These are phyloP conservation scores for Cordyceps farinosa DNA, from an alignment of 2,329 filamentous ascomycete genomes.

Conservation along the genomic window DNA sequence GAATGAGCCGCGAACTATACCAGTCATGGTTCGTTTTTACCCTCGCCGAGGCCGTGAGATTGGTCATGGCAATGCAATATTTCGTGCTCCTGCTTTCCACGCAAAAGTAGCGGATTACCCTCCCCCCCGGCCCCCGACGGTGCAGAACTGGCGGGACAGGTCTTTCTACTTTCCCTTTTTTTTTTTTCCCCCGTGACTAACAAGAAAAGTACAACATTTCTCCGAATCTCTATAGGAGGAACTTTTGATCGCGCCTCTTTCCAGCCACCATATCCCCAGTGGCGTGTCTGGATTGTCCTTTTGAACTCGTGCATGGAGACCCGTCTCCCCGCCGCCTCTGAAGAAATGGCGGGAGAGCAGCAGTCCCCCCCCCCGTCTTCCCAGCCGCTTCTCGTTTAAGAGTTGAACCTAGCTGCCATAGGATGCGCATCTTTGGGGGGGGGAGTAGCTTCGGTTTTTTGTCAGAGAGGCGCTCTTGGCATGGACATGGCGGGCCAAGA, in stretches of 20 bases:
- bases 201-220: neutral
- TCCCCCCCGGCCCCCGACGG: too few species aligned
- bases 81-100: neutral
- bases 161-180: neutral
- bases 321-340: too few species aligned
- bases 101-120: too few species aligned
- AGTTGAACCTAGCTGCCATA: neutral
- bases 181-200: neutral
- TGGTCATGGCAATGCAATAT: neutral
- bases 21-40: neutral
- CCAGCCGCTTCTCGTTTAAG: neutral
- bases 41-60: neutral
- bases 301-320: neutral
- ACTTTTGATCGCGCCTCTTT: constrained; percentile 9
- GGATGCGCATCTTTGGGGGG: neutral
- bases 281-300: neutral
- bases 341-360: neutral
- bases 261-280: neutral
- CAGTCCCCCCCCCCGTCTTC: neutral
- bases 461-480: neutral
- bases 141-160: neutral
- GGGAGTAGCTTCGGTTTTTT: neutral
- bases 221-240: neutral
- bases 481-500: neutral
- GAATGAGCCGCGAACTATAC: too few species aligned